Conservation (phyloP, 1,284 basidiomycete species). For the Peniophora sp. region DNA sequence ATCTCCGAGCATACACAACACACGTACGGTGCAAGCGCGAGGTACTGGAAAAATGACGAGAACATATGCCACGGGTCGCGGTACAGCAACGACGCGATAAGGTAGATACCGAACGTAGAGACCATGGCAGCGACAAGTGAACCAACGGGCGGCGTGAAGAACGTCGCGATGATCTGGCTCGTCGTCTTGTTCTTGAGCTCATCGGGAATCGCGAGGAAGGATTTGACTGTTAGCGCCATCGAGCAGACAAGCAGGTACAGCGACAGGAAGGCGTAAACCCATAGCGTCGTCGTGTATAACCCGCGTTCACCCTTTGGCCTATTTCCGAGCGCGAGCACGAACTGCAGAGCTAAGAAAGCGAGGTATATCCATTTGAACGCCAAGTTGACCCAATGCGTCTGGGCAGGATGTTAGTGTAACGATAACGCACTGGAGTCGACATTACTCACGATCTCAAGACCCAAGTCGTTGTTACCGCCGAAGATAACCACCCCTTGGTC, state of each 20-base stretch:
- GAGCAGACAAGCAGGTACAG: conserved; percentile 82
- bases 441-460: conserved; percentile 21
- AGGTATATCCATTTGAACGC: conserved; percentile 86
- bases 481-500: conserved; percentile 59
- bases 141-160: conserved; percentile 75
- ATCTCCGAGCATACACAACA: too few relatives aligned
- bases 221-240: conserved; percentile 71
- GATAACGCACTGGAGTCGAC: conserved; percentile 32
- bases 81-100: conserved; percentile 86
- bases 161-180: conserved; percentile 36
- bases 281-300: conserved; percentile 78
- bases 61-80: conserved; percentile 98
- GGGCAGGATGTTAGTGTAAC: conserved; percentile 1
- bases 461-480: conserved; percentile 35
- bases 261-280: conserved; percentile 74
- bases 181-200: conserved; percentile 41
- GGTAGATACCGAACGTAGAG: conserved; percentile 85
- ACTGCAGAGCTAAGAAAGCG: conserved; percentile 76
- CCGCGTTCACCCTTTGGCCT: conserved; percentile 89
- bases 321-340: conserved; percentile 93
- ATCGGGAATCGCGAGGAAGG: conserved; percentile 59
- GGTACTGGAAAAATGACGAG: conserved; percentile 92
- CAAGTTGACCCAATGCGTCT: conserved; percentile 91
- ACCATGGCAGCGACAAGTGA: conserved; percentile 82
- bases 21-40: conserved; percentile 56